phyloP scores from a whole-genome alignment of 176 grass and related monocot genomes.

The Avena sativa region DNA sequence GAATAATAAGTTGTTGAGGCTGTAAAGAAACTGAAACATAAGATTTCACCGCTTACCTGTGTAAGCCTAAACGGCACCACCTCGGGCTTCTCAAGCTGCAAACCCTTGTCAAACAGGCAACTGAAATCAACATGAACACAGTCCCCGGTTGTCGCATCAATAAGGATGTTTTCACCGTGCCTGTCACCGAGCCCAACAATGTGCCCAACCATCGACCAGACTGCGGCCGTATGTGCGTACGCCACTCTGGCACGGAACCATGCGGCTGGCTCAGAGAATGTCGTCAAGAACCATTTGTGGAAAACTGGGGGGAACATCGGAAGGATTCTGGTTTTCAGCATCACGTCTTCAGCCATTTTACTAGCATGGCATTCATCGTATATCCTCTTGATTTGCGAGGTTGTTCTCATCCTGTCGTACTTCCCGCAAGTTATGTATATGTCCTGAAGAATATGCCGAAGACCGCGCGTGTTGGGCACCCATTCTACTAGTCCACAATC shows the following conservation, averaged over 20 bases:
- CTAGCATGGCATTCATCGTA: conserved; percentile 66
- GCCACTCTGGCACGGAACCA: conserved; percentile 94
- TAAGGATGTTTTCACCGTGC: conserved; percentile 94
- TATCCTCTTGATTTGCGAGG: conserved; percentile 82
- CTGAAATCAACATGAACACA: conserved; percentile 98
- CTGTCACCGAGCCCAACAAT: conserved; percentile 95
- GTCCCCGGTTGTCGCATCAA: conserved; percentile 84
- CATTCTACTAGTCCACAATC: conserved; percentile 96
- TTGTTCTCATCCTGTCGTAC: conserved; percentile 76
- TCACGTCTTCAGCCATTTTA: conserved; percentile 80
- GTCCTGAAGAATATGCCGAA: conserved; percentile 95
- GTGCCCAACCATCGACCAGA: conserved; percentile 99
- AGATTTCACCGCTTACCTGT: conserved; percentile 52
- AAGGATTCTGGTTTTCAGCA: conserved; percentile 82
- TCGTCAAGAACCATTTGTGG: conserved; percentile 94
- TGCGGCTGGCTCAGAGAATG: conserved; percentile 97
- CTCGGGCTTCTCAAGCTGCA: conserved; percentile 87
- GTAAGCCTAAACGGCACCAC: conserved; percentile 97
- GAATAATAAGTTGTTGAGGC: background rate
- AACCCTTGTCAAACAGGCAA: conserved; percentile 91
- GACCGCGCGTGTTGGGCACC: conserved; percentile 88
- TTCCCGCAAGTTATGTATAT: conserved; percentile 88
- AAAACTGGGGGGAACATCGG: conserved; percentile 95
- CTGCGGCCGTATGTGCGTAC: conserved; percentile 84
- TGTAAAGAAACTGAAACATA: background rate